Conservation (phyloP, 768 basidiomycete species). For the Trametopsis cervina region DNA sequence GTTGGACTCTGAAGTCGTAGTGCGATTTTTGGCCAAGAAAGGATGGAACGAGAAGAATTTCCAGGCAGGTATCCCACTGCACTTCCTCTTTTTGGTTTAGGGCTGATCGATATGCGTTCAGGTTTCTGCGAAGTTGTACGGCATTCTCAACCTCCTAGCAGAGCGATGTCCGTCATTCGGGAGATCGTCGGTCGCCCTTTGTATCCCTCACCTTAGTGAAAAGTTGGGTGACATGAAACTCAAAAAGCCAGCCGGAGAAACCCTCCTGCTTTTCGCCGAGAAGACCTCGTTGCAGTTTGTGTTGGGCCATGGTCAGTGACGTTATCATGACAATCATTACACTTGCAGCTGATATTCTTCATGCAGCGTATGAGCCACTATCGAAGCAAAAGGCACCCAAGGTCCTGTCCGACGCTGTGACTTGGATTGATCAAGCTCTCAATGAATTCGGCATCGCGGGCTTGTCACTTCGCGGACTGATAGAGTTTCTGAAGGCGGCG, state of each 20-base stretch:
- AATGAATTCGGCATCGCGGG: slow-evolving; percentile 90
- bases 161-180: slow-evolving; percentile 79
- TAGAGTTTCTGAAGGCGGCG: slow-evolving; percentile 84
- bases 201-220: slow-evolving; percentile 77
- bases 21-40: slow-evolving; percentile 83
- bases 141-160: slow-evolving; percentile 64
- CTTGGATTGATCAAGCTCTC: slow-evolving; percentile 83
- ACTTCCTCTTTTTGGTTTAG: background rate
- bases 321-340: background rate
- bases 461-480: slow-evolving; percentile 72
- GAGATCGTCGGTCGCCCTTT: slow-evolving; percentile 76
- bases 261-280: slow-evolving; percentile 78
- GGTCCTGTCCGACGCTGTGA: slow-evolving; percentile 83
- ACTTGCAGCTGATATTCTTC: slow-evolving; percentile 13
- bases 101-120: slow-evolving; percentile 24
- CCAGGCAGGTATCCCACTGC: slow-evolving; percentile 47
- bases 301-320: slow-evolving; percentile 70
- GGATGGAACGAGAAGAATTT: slow-evolving; percentile 99
- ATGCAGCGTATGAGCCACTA: slow-evolving; percentile 83
- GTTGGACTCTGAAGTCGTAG: slow-evolving; percentile 82
- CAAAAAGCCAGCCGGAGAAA: slow-evolving; percentile 93
- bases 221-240: slow-evolving; percentile 95
- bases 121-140: slow-evolving; percentile 90
- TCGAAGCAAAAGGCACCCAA: slow-evolving; percentile 97
- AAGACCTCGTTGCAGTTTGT: slow-evolving; percentile 94